Evolutionary conservation across 148 eudicot genomes (phyloP).

Genomic region (Polygonum aviculare): DNA sequence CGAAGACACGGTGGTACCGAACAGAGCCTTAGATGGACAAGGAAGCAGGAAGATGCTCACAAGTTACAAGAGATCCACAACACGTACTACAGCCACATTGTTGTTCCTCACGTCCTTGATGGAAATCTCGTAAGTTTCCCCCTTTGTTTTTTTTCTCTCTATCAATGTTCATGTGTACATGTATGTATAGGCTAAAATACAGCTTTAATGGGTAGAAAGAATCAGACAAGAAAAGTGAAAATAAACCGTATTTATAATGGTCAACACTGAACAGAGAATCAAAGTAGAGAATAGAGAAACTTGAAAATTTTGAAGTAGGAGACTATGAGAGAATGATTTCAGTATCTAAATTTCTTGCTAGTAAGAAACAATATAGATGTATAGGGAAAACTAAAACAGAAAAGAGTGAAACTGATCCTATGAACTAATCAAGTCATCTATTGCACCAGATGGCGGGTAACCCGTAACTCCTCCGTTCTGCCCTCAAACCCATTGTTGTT

Average conservation of each 20-base stretch:
- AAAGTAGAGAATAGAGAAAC: background rate
- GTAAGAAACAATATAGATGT: too few relatives aligned
- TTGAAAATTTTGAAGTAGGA: too few relatives aligned
- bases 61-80: too few relatives aligned
- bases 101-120: too few relatives aligned
- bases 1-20: too few relatives aligned
- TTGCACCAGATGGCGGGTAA: conserved; percentile 11
- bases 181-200: background rate
- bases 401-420: background rate
- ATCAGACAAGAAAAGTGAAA: background rate
- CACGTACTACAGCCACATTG: too few relatives aligned
- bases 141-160: background rate
- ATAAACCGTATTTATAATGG: background rate
- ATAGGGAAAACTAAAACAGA: background rate
- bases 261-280: background rate
- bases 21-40: background rate
- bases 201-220: background rate
- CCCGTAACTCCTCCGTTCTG: background rate
- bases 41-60: background rate
- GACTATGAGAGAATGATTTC: background rate
- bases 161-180: background rate
- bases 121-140: background rate
- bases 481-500: background rate
- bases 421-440: too few relatives aligned
- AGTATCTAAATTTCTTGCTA: background rate